Percentiles rank a stretch among this genome's conserved stretches.
These are phyloP conservation scores for Thuidium tamariscinum DNA, from an alignment of 225 moss, liverwort and hornwort genomes.

Conservation along the genomic window DNA sequence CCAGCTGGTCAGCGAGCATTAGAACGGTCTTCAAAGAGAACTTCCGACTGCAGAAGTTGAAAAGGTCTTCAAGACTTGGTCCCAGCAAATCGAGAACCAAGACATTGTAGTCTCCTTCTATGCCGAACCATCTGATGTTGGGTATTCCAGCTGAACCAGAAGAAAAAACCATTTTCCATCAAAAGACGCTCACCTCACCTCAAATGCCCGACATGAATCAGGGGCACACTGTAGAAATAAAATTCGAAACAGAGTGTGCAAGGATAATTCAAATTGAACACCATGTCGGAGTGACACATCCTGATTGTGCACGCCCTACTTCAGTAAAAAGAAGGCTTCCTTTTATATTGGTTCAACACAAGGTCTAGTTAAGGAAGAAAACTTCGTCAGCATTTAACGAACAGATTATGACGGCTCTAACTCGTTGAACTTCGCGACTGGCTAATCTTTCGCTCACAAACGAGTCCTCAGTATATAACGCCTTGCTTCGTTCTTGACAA, in stretches of 20 bases:
- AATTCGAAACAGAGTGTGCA: neutral
- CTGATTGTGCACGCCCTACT: neutral
- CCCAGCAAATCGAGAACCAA: conserved; percentile 89
- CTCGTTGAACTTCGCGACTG: neutral
- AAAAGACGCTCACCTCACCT: neutral
- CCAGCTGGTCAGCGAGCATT: conserved; percentile 95
- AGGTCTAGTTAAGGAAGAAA: neutral
- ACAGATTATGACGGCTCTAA: neutral
- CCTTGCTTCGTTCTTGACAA: too few relatives aligned
- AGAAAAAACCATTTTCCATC: neutral
- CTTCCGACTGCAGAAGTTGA: conserved; percentile 84
- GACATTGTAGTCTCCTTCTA: conserved; percentile 90
- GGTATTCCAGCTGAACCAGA: conserved; percentile 72
- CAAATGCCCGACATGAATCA: neutral
- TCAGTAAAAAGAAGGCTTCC: neutral
- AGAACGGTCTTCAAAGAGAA: conserved; percentile 92
- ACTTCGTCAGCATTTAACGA: neutral
- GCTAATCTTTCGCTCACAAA: neutral
- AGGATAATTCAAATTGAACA: neutral
- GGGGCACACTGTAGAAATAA: neutral
- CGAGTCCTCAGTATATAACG: neutral
- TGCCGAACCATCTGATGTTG: conserved; percentile 96
- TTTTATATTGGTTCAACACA: neutral
- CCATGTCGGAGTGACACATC: neutral
- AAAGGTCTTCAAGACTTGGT: conserved; percentile 87